phyloP scores from a whole-genome alignment of 169 alveolate genomes.

The Eimeria sp. region DNA sequence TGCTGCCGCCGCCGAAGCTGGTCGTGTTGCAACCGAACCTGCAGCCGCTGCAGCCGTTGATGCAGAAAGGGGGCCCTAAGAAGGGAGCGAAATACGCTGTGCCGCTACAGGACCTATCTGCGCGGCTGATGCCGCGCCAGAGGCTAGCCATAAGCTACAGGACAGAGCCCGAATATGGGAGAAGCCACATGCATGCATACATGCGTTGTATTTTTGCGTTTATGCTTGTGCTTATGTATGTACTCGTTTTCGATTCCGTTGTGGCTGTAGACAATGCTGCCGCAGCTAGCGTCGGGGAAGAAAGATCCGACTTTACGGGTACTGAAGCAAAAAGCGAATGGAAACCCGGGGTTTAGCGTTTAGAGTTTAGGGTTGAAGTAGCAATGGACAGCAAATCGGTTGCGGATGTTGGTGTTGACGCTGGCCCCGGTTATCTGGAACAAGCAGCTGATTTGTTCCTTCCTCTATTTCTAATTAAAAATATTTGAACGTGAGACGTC shows the following conservation, averaged over 20 bases:
- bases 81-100: neutral
- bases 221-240: neutral
- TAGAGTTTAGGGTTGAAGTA: too few relatives aligned
- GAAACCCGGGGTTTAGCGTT: too few relatives aligned
- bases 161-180: too few relatives aligned
- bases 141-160: neutral
- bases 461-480: too few relatives aligned
- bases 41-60: neutral
- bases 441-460: too few relatives aligned
- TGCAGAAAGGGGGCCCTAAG: neutral
- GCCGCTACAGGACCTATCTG: neutral
- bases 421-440: too few relatives aligned
- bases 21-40: neutral
- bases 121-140: slow-evolving; percentile 7
- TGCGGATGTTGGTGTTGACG: too few relatives aligned
- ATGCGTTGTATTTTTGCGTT: neutral
- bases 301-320: neutral
- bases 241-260: neutral
- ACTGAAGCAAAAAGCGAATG: neutral
- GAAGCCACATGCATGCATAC: neutral
- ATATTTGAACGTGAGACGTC: too few relatives aligned
- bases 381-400: too few relatives aligned
- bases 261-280: neutral
- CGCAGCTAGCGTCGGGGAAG: neutral
- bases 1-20: neutral